Evolutionary conservation across 371 early-diverging fungal genomes (phyloP), one percentile per base, ranked within the genome.

Genomic region (Batkoa obscura): DNA sequence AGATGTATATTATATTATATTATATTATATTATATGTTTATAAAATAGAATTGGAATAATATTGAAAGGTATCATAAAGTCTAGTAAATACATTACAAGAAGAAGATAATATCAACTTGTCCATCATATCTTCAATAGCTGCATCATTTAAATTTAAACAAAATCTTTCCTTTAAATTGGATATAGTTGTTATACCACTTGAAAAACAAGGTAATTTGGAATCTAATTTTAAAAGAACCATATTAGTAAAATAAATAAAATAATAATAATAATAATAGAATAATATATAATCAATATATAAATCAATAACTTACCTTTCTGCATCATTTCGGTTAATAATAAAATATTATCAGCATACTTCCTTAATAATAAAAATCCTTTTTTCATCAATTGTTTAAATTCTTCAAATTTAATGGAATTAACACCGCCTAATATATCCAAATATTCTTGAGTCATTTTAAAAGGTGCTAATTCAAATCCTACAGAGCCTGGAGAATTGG

Each of bases 51-150:
- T 98, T 90, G 43, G 92, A 87, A 65, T 90, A 96, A 70, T 96
- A 98, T 71, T 99, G 99, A 72, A 88, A 98, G 32, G 89, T 82
- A 76, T 99, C 99, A 76, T 99, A 99, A 56, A 99, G 73, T 59
- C 87, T 78, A 5, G 97, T 98, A 69, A 88, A 90, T 61, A 94
- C 87, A 68, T 88, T 98, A 63, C 92, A 90, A 61, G 84, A 81
- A 67, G 88, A 86, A 60, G 83, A 82, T 69, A 93, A 84, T 30
- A 99, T 87, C 66, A 99, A 60, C 60, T 83, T 74, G 59, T 94
- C 96, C 35, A 98, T 81, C 67, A 84, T 80, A 47, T 83, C 88
- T 54, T 82, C 84, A 35, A 83, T 81, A 68, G 95, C 91, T 43
- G 77, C 66, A 59, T 95, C 94, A 12, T 86, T 88, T 62, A 94